Conservation (phyloP, 164 flowering plant species). For the Sextonia rubra region DNA sequence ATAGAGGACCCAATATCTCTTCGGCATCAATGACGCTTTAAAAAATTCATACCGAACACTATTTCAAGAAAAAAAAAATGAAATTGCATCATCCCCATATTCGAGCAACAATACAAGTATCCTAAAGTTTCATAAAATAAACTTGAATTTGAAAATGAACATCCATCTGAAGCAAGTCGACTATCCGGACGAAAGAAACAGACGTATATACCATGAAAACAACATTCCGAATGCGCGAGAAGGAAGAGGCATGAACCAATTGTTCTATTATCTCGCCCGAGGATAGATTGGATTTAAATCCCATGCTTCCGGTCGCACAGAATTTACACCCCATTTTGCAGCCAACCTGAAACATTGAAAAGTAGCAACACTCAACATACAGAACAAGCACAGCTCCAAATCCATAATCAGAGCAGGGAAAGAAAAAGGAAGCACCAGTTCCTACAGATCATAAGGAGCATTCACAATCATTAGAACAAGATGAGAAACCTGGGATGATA, state of each 20-base stretch:
- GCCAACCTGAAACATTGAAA: slow-evolving; percentile 54
- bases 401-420: neutral
- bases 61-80: neutral
- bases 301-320: slow-evolving; percentile 99
- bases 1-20: neutral
- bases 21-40: neutral
- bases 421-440: neutral
- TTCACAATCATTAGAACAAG: neutral
- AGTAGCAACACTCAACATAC: neutral
- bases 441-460: neutral
- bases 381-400: neutral
- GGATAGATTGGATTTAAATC: slow-evolving; percentile 77
- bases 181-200: neutral
- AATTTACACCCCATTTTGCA: slow-evolving; percentile 99
- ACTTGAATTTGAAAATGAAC: no score
- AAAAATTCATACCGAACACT: neutral
- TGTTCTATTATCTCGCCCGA: slow-evolving; percentile 96
- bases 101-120: neutral
- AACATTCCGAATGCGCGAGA: slow-evolving; percentile 76
- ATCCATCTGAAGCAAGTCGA: no score
- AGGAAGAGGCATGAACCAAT: slow-evolving; percentile 76
- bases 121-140: no score
- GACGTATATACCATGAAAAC: slow-evolving; percentile 76
- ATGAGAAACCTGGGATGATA: slow-evolving; percentile 81
- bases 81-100: neutral